Evolutionary conservation across 257 asterid species (phyloP).

Genomic region (Solanum sejunctum): DNA sequence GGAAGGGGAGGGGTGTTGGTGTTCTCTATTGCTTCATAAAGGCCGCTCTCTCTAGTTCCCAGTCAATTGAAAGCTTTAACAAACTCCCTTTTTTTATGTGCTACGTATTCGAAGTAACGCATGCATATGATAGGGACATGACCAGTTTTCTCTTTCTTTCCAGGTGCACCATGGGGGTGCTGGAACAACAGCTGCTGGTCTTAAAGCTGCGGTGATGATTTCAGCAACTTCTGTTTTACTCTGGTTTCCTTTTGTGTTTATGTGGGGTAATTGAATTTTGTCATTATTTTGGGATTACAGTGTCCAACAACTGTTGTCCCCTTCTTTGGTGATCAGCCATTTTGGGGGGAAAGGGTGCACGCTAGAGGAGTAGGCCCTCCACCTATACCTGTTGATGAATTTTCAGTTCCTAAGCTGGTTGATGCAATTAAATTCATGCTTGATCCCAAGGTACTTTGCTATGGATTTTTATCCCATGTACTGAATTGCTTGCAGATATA

Average conservation of each 20-base stretch:
- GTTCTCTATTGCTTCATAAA: background rate
- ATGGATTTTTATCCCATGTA: background rate
- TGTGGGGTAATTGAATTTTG: background rate
- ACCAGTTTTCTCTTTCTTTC: constrained; percentile 1
- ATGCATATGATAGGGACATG: background rate
- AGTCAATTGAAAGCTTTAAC: background rate
- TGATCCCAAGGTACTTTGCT: constrained; percentile 54
- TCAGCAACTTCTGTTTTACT: background rate
- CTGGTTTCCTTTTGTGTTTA: background rate
- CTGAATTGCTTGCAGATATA: background rate
- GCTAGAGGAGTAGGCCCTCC: constrained; percentile 80
- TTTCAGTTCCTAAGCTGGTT: constrained; percentile 59
- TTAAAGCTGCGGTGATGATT: constrained; percentile 74
- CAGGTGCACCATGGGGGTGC: constrained; percentile 99
- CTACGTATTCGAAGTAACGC: background rate
- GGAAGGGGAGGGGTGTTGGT: background rate
- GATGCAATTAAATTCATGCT: constrained; percentile 68
- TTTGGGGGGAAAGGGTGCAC: constrained; percentile 95
- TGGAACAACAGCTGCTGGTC: constrained; percentile 98
- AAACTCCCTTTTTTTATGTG: background rate
- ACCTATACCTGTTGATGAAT: constrained; percentile 81
- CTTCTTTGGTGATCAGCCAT: constrained; percentile 94
- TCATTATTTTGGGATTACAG: constrained; percentile 22
- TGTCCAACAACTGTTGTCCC: constrained; percentile 88
- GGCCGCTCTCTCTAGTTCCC: background rate